phyloP scores from a whole-genome alignment of 345 rosid species.

The Brassica nigra region DNA sequence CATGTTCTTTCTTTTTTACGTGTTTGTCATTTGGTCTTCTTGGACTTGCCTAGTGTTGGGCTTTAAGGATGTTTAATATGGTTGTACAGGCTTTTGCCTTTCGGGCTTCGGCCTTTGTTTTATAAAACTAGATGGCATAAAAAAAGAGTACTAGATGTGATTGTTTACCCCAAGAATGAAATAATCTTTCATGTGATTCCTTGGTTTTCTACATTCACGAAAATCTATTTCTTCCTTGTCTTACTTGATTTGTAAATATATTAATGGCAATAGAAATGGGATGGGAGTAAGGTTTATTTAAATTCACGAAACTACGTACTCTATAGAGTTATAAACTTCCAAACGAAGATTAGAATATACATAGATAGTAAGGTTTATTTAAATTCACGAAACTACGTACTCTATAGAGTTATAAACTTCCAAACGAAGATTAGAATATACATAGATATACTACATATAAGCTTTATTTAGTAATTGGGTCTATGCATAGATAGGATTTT shows the following conservation, averaged over 20 bases:
- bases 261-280: conserved; percentile 11
- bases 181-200: conserved; percentile 40
- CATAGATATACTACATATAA: background rate
- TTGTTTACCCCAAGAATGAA: conserved; percentile 18
- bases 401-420: background rate
- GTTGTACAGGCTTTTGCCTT: too few species aligned
- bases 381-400: background rate
- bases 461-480: background rate
- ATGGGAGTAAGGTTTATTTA: background rate
- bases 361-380: background rate
- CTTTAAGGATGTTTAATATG: too few species aligned
- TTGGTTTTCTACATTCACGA: conserved; percentile 40
- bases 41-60: too few species aligned
- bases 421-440: conserved; percentile 1
- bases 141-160: conserved; percentile 12
- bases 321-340: background rate
- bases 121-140: too few species aligned
- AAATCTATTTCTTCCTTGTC: conserved; percentile 33
- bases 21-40: too few species aligned
- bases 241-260: conserved; percentile 9
- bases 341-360: conserved; percentile 1
- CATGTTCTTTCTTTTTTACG: too few species aligned
- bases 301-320: background rate
- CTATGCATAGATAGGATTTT: conserved; percentile 20
- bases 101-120: too few species aligned